Evolutionary conservation across 345 rosid genomes (phyloP).

Genomic region (Balakata baccata): DNA sequence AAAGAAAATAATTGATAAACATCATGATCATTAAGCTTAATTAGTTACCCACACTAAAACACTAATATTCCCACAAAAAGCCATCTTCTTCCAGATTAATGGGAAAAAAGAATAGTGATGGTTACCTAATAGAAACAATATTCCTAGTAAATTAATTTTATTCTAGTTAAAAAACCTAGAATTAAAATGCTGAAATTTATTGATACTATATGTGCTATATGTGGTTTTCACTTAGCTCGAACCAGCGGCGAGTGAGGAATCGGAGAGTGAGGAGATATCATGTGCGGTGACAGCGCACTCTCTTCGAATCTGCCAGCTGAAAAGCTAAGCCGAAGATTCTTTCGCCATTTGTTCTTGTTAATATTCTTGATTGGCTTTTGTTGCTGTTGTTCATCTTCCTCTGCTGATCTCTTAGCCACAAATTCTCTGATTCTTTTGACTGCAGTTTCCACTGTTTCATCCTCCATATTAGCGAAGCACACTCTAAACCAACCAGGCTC

Average conservation of each 20-base stretch:
- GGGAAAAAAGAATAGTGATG: not conserved
- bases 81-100: not conserved
- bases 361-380: conserved; percentile 12
- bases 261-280: conserved; percentile 64
- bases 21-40: not conserved
- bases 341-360: conserved; percentile 26
- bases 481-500: conserved; percentile 93
- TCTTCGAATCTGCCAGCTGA: conserved; percentile 46
- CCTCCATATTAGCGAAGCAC: conserved; percentile 84
- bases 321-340: conserved; percentile 53
- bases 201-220: no score
- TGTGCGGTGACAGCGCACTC: conserved; percentile 40
- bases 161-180: no score
- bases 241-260: conserved; percentile 59
- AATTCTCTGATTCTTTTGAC: conserved; percentile 52
- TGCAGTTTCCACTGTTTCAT: conserved; percentile 54
- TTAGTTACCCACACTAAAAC: not conserved
- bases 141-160: not conserved
- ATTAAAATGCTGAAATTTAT: not conserved
- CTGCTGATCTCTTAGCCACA: conserved; percentile 20
- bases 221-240: conserved; percentile 33
- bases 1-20: not conserved
- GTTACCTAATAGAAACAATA: not conserved
- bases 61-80: not conserved
- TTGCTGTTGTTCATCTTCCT: conserved; percentile 8